Evolutionary conservation across 1,139 yeast genomes (phyloP), one percentile per base, ranked within the genome.

Genomic region (Debaryomyces robertsiae): DNA sequence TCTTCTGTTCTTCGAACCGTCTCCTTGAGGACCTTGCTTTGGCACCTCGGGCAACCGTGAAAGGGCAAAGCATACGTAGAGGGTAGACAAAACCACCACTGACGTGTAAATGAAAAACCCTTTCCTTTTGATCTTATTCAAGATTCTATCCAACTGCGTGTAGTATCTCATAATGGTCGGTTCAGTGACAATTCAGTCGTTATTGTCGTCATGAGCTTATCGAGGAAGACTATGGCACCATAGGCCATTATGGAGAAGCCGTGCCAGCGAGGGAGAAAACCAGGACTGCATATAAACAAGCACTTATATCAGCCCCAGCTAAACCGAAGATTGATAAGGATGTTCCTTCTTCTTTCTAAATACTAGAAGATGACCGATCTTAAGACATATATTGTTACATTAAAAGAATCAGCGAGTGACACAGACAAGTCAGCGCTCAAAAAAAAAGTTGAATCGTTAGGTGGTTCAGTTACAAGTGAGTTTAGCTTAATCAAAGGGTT

Each of bases 401-500:
- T 68, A 42, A 69, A 68, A 53, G 73, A 69, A 28, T 41, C 61
- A 19, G 62, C 59, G 23, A 50, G 63, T 18, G 65, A 62, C 27
- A 55, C 60, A 18, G 74, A 69, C 42, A 53, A 64, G 32, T 47
- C 60, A 19, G 40, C 60, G 17, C 45, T 73, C 45, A 66, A 73
- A 50, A 44, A 52, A 38, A 63, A 63, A 50, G 51, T 73, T 44
- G 29, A 47, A 27, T 72, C 71, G 32, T 54, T 80, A 38, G 91
- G 91, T 25, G 93, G 90, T 37, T 68, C 68, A 39, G 73, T 84
- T 53, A 75, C 79, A 43, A 81, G 78, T 48, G 88, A 84, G 52
- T 84, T 77, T 62, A 65, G 76, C 39, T 67, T 84, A 59, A 81
- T 84, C 65, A 83, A 83, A 67, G 91, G 89, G 0, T 83, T 81